Evolutionary conservation across 1,284 basidiomycete species (phyloP).

Genomic region (Marasmius sp.): DNA sequence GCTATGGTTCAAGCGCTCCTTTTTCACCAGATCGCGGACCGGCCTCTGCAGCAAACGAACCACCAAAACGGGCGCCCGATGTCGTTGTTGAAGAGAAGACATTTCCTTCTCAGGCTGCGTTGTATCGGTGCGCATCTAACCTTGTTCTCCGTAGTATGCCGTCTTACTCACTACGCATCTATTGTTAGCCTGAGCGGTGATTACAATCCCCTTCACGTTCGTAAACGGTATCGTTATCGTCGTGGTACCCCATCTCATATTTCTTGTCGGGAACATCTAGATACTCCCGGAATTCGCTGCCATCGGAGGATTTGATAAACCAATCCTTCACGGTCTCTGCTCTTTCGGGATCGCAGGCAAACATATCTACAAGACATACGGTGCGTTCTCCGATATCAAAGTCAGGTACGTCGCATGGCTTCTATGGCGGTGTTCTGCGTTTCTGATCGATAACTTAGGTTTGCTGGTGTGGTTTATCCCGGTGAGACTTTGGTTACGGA

Average conservation of each 20-base stretch:
- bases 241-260: not conserved
- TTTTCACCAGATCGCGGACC: conserved; percentile 77
- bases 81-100: conserved; percentile 89
- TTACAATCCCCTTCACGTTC: conserved; percentile 87
- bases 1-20: not conserved
- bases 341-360: conserved; percentile 95
- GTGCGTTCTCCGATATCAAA: conserved; percentile 92
- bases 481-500: conserved; percentile 93
- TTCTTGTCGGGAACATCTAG: conserved; percentile 35
- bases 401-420: conserved; percentile 62
- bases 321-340: conserved; percentile 86
- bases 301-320: conserved; percentile 93
- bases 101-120: conserved; percentile 75
- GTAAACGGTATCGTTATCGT: conserved; percentile 21
- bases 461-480: conserved; percentile 90
- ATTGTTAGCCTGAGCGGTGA: conserved; percentile 78
- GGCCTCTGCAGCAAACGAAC: conserved; percentile 82
- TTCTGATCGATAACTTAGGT: conserved; percentile 42
- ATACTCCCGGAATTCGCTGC: conserved; percentile 93
- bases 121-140: conserved; percentile 70
- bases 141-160: not conserved
- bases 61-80: conserved; percentile 84
- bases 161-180: conserved; percentile 5
- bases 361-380: conserved; percentile 87
- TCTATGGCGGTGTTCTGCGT: not conserved